Base-by-base conservation (phyloP, 768 basidiomycete species). In the Pholiota molesta region DNA sequence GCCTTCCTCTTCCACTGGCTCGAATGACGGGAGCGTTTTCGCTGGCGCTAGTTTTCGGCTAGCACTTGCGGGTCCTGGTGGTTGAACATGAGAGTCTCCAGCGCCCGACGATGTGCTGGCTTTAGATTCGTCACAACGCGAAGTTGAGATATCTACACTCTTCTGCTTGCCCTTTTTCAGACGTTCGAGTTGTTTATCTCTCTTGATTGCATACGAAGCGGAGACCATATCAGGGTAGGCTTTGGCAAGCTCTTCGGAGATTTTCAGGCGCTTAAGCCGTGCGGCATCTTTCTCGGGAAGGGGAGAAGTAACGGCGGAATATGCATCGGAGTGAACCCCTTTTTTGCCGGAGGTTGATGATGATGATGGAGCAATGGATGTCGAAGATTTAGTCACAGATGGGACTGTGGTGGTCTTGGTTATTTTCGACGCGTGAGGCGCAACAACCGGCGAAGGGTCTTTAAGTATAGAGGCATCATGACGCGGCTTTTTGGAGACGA, bases 181-280 rank as follows among this genome's bases (percentile, higher is more conserved):
- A 59, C 19, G 63, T 70, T 19, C 68, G 44, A 14, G 70, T 59
- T 52, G 63, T 68, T 14, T 72, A 71, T 10, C 71, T 66, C 55
- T 72, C 75, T 51, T 45, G 64, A 53, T 11, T 13, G 59, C 39
- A 59, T 77, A 79, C 0, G 74, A 69, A 2, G 73, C 66, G 7
- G 68, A 68, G 1, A 79, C 77, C 8, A 78, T 74, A 57, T 81
- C 76, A 2, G 84, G 85, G 28, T 79, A 77, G 11, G 81, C 81
- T 14, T 66, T 68, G 4, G 78, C 75, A 16, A 86, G 71, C 35
- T 77, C 78, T 39, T 81, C 78, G 0, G 78, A 78, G 42, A 74
- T 75, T 5, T 68, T 53, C 10, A 76, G 57, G 19, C 76, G 70
- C 19, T 68, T 60, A 13, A 61, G 58, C n/a, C 66, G 65, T 5